Evolutionary conservation across 148 eudicot genomes (phyloP).

Genomic region (Hydrangea macrophylla): DNA sequence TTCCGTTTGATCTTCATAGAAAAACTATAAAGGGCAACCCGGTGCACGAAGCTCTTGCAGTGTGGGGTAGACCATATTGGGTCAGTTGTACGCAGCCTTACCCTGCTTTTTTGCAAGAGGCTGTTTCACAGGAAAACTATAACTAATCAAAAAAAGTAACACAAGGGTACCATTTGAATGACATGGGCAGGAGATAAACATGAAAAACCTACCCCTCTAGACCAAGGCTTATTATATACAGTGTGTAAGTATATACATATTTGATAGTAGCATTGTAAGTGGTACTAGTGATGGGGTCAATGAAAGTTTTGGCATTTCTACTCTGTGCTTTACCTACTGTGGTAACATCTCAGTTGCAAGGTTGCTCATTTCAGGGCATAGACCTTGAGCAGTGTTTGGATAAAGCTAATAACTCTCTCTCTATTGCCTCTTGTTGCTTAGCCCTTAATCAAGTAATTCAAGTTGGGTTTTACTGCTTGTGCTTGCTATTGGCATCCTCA

Average conservation of each 20-base stretch:
- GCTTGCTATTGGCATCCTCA: conserved; percentile 10
- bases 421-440: conserved; percentile 21
- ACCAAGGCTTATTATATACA: not conserved
- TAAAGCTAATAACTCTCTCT: not conserved
- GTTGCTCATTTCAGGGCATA: conserved; percentile 20
- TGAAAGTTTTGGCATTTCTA: not conserved
- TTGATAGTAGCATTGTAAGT: not conserved
- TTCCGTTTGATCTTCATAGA: not conserved
- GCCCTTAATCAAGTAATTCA: conserved; percentile 24
- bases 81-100: too few relatives aligned
- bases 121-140: not conserved
- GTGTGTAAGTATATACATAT: not conserved
- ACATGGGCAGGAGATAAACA: conserved; percentile 19
- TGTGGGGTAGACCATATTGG: too few relatives aligned
- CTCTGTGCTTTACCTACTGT: not conserved
- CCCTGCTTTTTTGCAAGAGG: too few relatives aligned
- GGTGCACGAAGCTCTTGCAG: not conserved
- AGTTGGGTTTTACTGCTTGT: conserved; percentile 23
- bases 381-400: conserved; percentile 19
- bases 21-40: not conserved
- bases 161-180: conserved; percentile 14
- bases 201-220: conserved; percentile 6
- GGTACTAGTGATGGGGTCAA: not conserved
- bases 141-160: not conserved
- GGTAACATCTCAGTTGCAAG: conserved; percentile 17